These are phyloP conservation scores for Hericium erinaceus DNA, from an alignment of 768 basidiomycete genomes.

Conservation along the genomic window DNA sequence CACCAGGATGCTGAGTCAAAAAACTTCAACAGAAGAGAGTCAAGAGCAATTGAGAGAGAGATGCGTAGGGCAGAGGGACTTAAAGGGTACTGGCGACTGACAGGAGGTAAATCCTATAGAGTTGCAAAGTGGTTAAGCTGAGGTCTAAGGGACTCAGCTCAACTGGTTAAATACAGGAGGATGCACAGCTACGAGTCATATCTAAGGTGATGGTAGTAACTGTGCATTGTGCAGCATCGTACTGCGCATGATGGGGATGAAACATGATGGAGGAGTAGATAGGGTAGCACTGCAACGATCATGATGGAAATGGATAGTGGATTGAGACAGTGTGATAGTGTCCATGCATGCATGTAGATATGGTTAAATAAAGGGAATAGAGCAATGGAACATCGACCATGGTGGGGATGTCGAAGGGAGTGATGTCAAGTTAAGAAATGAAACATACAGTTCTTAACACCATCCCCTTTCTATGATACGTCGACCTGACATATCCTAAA, in stretches of 20 bases:
- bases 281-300: too few species aligned
- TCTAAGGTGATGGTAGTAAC: neutral
- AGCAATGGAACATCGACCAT: neutral
- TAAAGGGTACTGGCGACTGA: neutral
- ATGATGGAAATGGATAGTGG: too few species aligned
- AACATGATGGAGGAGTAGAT: too few species aligned
- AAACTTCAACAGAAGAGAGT: too few species aligned
- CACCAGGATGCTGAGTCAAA: too few species aligned
- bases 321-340: too few species aligned
- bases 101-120: neutral
- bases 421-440: too few species aligned
- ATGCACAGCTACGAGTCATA: constrained; percentile 20
- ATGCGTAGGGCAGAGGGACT: neutral
- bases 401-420: neutral
- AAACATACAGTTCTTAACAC: neutral
- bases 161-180: constrained; percentile 21
- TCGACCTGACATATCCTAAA: neutral
- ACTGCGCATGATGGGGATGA: too few species aligned
- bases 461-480: neutral
- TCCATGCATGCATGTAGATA: too few species aligned
- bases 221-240: neutral
- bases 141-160: constrained; percentile 19
- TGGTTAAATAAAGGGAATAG: neutral
- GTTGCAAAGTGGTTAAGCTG: neutral
- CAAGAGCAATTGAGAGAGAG: neutral